These are phyloP conservation scores for Parsonsia alboflavescens DNA, from an alignment of 257 asterid genomes.

Conservation along the genomic window DNA sequence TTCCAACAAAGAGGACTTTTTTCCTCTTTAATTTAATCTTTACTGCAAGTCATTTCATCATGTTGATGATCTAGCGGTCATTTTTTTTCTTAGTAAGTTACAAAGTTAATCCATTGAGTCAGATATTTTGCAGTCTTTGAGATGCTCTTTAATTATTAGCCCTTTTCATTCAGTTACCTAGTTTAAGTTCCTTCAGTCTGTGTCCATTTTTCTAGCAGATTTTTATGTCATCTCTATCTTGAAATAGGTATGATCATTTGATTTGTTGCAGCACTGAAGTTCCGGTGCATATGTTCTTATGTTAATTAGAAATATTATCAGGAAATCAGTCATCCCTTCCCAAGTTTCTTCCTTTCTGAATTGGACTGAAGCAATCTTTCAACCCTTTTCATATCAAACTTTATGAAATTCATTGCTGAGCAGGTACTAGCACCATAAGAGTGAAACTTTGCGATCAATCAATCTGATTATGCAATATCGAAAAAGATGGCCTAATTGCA, in stretches of 20 bases:
- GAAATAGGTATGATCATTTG: neutral
- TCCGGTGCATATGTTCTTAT: too few species aligned
- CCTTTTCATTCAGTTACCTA: neutral
- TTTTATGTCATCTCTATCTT: neutral
- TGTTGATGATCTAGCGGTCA: conserved; percentile 4
- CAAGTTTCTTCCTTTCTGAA: neutral
- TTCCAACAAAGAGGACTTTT: neutral
- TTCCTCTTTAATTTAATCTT: neutral
- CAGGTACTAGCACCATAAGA: too few species aligned
- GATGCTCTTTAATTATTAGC: neutral
- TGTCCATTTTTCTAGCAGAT: neutral
- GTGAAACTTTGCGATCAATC: neutral
- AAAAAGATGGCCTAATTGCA: neutral
- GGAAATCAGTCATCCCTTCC: neutral
- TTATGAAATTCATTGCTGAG: neutral
- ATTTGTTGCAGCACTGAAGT: neutral
- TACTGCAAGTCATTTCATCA: conserved; percentile 7
- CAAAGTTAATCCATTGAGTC: neutral
- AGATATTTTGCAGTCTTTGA: neutral
- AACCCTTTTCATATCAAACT: neutral
- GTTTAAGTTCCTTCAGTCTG: too few species aligned
- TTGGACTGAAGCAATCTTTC: neutral
- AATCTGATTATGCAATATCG: neutral
- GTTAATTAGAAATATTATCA: neutral
- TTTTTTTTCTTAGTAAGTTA: neutral